Percentiles rank a stretch among this genome's conserved stretches.
phyloP scores from a whole-genome alignment of 352 stramenopile species.

The Phytophthora macrochlamydospora region DNA sequence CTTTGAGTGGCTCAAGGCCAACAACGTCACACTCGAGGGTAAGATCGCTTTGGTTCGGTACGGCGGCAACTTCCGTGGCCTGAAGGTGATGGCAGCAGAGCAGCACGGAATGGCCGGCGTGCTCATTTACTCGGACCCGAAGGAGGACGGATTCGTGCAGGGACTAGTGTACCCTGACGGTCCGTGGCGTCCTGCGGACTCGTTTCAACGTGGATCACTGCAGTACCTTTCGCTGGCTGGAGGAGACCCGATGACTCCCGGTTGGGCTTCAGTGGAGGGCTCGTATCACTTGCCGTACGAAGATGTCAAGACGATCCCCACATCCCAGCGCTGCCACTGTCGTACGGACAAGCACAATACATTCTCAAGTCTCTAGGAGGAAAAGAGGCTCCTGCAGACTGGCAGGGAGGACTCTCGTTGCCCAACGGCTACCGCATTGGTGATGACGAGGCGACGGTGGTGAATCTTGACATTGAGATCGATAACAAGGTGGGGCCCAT shows the following conservation, averaged over 20 bases:
- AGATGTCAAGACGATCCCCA: slow-evolving; percentile 48
- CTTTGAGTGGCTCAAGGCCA: slow-evolving; percentile 75
- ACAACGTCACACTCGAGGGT: slow-evolving; percentile 73
- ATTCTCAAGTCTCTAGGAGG: slow-evolving; percentile 77
- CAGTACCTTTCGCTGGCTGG: slow-evolving; percentile 80
- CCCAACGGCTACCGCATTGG: slow-evolving; percentile 73
- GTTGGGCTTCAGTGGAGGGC: slow-evolving; percentile 50
- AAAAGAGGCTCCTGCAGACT: slow-evolving; percentile 50
- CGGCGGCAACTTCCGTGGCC: slow-evolving; percentile 70
- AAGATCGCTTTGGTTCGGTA: slow-evolving; percentile 90
- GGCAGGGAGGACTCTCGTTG: slow-evolving; percentile 69
- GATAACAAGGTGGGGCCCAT: slow-evolving; percentile 83
- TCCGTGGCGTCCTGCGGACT: slow-evolving; percentile 61
- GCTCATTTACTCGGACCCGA: slow-evolving; percentile 91
- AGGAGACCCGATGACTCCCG: slow-evolving; percentile 72
- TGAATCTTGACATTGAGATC: slow-evolving; percentile 71
- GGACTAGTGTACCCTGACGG: slow-evolving; percentile 49
- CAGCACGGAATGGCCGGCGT: slow-evolving; percentile 70
- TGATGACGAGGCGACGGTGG: slow-evolving; percentile 59
- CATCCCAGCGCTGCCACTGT: slow-evolving; percentile 62
- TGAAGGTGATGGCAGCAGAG: slow-evolving; percentile 89
- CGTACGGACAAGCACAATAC: slow-evolving; percentile 80
- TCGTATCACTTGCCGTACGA: slow-evolving; percentile 46
- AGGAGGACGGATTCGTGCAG: slow-evolving; percentile 76
- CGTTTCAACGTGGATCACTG: slow-evolving; percentile 87